phyloP scores from a whole-genome alignment of 1,284 basidiomycete genomes.

The Trichosporon asahii region DNA sequence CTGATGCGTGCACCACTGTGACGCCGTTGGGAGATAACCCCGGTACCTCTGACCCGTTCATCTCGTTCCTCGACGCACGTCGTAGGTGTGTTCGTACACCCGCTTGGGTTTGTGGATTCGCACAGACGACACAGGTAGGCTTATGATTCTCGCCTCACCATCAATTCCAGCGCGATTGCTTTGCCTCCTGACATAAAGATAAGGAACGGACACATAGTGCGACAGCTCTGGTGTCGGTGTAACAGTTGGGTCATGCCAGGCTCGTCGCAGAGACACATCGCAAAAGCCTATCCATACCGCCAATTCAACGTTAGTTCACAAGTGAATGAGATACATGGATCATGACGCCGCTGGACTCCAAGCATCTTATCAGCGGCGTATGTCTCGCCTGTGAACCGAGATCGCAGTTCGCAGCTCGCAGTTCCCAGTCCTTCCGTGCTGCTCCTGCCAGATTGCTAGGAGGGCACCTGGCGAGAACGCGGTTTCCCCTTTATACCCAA shows the following conservation, averaged over 20 bases:
- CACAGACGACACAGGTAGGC: neutral
- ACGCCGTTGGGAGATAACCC: neutral
- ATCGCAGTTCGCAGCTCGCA: neutral
- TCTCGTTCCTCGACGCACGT: neutral
- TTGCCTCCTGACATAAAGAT: slow-evolving; percentile 1
- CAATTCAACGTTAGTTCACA: neutral
- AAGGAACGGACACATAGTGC: neutral
- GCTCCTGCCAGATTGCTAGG: no score
- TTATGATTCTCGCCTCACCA: neutral
- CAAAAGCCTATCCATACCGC: neutral
- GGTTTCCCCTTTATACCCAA: neutral
- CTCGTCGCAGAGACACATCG: neutral
- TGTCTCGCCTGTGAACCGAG: neutral
- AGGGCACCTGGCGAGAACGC: no score
- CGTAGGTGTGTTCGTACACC: neutral
- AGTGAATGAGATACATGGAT: neutral
- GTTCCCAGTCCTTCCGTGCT: no score
- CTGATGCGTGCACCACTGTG: neutral
- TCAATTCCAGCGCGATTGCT: slow-evolving; percentile 1
- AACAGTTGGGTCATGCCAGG: neutral
- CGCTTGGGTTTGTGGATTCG: neutral
- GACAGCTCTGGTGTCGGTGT: neutral
- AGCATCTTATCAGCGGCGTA: neutral
- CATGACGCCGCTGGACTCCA: neutral
- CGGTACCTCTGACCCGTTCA: neutral